These are phyloP conservation scores for Chenopodium berlandieri DNA, from an alignment of 148 eudicot species.

Conservation along the genomic window DNA sequence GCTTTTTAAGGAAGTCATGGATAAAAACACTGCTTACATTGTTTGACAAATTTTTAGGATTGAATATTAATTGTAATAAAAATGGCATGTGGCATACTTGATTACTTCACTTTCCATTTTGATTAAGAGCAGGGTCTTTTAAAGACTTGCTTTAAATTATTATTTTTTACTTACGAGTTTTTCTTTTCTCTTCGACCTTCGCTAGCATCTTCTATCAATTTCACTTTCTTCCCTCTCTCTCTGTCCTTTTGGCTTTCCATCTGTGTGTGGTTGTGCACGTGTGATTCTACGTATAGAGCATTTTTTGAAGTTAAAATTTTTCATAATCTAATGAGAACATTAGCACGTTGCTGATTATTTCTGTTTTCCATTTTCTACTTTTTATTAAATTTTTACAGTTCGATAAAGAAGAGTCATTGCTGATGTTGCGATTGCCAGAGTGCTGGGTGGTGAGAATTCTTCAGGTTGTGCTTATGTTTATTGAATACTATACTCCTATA, in stretches of 20 bases:
- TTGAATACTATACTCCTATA: not conserved
- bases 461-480: conserved; percentile 6
- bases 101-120: not conserved
- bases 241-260: not conserved
- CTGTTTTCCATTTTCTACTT: not conserved
- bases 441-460: conserved; percentile 89
- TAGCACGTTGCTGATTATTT: not conserved
- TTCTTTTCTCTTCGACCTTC: not conserved
- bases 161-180: not conserved
- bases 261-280: not conserved
- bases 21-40: not conserved
- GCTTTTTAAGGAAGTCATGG: not conserved
- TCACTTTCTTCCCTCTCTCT: not conserved
- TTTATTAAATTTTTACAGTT: conserved; percentile 45
- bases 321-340: not conserved
- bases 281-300: not conserved
- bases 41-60: not conserved
- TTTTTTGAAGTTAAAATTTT: not conserved
- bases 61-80: not conserved
- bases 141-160: not conserved
- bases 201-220: not conserved
- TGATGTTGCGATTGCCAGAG: conserved; percentile 73
- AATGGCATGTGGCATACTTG: not conserved
- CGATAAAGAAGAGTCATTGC: conserved; percentile 56
- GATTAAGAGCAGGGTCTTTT: not conserved